Percentiles rank a stretch among this genome's conserved stretches.
Evolutionary conservation across 345 rosid genomes (phyloP).

Genomic region (Citrus inodora): DNA sequence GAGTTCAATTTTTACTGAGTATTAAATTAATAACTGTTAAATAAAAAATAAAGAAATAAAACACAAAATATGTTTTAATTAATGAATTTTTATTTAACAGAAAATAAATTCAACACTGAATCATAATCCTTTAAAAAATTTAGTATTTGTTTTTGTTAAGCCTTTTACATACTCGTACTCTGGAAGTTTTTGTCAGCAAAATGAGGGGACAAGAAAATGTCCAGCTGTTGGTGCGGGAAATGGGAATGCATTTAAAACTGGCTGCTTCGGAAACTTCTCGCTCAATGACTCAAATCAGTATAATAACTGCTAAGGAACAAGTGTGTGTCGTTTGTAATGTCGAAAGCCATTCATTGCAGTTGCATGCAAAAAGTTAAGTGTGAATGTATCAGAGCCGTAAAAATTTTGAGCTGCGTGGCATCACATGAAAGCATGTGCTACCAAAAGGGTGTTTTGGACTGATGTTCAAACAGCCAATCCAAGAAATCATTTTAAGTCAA

Average conservation of each 20-base stretch:
- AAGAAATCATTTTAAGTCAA: constrained; percentile 40
- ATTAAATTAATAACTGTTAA: no score
- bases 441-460: constrained; percentile 59
- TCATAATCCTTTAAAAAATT: no score
- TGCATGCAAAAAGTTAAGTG: not conserved
- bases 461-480: constrained; percentile 35
- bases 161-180: not conserved
- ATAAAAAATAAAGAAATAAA: no score
- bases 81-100: no score
- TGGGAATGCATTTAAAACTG: not conserved
- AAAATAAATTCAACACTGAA: no score
- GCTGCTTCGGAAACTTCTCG: not conserved
- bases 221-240: not conserved
- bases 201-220: not conserved
- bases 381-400: constrained; percentile 27
- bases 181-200: not conserved
- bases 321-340: not conserved
- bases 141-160: not conserved
- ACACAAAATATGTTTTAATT: no score
- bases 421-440: constrained; percentile 78
- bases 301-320: not conserved
- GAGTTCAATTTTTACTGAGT: no score
- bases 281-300: not conserved
- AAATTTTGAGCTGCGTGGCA: constrained; percentile 1
- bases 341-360: constrained; percentile 8